Evolutionary conservation across 208 protist species (phyloP).

Genomic region (Zelonia costaricensis): DNA sequence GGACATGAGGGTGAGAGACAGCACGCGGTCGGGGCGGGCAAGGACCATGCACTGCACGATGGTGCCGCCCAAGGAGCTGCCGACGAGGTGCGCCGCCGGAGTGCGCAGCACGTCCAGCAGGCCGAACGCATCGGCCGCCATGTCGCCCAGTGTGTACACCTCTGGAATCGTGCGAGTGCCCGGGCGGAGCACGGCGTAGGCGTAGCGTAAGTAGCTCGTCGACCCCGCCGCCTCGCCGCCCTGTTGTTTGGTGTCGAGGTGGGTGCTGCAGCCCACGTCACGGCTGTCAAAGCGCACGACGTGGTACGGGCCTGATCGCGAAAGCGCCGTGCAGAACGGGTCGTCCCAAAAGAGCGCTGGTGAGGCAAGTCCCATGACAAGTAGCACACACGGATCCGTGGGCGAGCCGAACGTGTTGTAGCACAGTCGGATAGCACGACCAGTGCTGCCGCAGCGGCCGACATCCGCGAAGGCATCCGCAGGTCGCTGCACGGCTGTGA

Average conservation of each 20-base stretch:
- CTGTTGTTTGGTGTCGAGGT: slow-evolving; percentile 31
- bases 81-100: slow-evolving; percentile 50
- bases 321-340: slow-evolving; percentile 42
- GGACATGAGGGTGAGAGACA: slow-evolving; percentile 49
- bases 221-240: background rate
- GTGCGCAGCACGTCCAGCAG: slow-evolving; percentile 54
- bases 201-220: slow-evolving; percentile 17
- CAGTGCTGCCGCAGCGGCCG: slow-evolving; percentile 53
- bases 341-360: slow-evolving; percentile 60
- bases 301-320: slow-evolving; percentile 35
- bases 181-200: slow-evolving; percentile 33
- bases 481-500: slow-evolving; percentile 7
- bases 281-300: slow-evolving; percentile 84
- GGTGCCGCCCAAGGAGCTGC: slow-evolving; percentile 73
- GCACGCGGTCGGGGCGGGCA: slow-evolving; percentile 41
- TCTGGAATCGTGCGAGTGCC: slow-evolving; percentile 34
- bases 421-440: slow-evolving; percentile 51
- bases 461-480: slow-evolving; percentile 52
- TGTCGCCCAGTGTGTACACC: slow-evolving; percentile 58
- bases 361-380: slow-evolving; percentile 65
- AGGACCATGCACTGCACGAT: slow-evolving; percentile 70
- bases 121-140: slow-evolving; percentile 65
- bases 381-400: slow-evolving; percentile 35
- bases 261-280: slow-evolving; percentile 75
- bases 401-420: slow-evolving; percentile 65